A percentile compares a stretch with the other conserved stretches of the same genome.
Conservation (phyloP, 345 rosid genomes). For the Reutealis trisperma region DNA sequence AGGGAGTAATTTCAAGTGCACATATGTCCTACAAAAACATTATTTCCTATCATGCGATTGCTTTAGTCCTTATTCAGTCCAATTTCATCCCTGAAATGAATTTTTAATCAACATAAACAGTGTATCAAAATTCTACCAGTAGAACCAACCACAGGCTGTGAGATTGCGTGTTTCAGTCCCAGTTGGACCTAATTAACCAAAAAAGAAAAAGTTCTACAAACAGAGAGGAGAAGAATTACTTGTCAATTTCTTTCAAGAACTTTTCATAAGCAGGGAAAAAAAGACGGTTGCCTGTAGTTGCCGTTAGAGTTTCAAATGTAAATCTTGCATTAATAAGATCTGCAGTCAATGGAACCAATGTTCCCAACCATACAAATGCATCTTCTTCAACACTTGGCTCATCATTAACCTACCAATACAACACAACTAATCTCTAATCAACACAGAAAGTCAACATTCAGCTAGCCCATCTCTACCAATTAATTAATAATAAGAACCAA, state of each 20-base stretch:
- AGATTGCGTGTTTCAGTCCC: no score
- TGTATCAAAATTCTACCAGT: no score
- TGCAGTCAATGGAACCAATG: slow-evolving; percentile 62
- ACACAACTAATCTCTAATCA: neutral
- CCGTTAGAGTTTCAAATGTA: slow-evolving; percentile 83
- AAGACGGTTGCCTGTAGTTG: slow-evolving; percentile 63
- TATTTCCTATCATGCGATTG: no score
- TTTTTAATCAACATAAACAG: no score
- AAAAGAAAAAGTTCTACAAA: no score
- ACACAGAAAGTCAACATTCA: neutral
- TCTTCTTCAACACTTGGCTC: slow-evolving; percentile 78
- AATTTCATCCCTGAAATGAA: no score
- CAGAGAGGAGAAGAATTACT: slow-evolving; percentile 40
- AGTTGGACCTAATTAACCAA: no score
- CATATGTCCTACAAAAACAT: no score
- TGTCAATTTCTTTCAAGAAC: slow-evolving; percentile 70
- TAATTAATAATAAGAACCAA: no score
- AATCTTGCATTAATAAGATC: slow-evolving; percentile 75
- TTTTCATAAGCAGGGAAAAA: slow-evolving; percentile 81
- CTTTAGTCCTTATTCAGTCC: no score
- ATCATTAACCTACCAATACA: slow-evolving; percentile 60
- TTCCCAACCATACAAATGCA: slow-evolving; percentile 77
- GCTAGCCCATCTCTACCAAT: no score
- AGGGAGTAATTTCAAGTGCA: neutral
- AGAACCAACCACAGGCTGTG: no score